phyloP scores from a whole-genome alignment of 495 filamentous ascomycete species.

The Aspergillus baeticus region DNA sequence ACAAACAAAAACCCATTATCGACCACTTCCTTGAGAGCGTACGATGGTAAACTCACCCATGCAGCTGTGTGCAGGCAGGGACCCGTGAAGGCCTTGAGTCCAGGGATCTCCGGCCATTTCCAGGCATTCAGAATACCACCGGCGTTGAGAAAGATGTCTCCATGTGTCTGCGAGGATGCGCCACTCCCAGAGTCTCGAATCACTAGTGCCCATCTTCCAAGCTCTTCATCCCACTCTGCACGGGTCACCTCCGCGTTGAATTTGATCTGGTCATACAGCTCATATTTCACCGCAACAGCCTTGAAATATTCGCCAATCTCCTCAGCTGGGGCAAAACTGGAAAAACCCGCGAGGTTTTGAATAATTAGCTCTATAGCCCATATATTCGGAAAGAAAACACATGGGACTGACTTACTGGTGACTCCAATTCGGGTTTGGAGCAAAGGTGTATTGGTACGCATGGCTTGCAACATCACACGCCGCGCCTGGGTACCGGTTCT shows the following conservation, averaged over 20 bases:
- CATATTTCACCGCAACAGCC: conserved; percentile 32
- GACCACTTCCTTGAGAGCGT: too few relatives aligned
- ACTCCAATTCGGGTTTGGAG: conserved; percentile 53
- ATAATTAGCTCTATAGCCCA: too few relatives aligned
- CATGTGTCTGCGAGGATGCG: too few relatives aligned
- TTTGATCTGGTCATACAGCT: conserved; percentile 26
- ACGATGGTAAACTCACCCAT: too few relatives aligned
- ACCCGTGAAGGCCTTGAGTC: conserved; percentile 43
- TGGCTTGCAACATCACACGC: conserved; percentile 46
- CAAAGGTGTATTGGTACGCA: conserved; percentile 58
- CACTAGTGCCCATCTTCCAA: conserved; percentile 25
- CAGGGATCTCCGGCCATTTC: conserved; percentile 30
- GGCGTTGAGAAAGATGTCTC: too few relatives aligned
- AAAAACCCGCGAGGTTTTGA: too few relatives aligned
- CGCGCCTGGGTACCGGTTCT: background rate
- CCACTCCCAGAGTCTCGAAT: too few relatives aligned
- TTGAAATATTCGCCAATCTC: conserved; percentile 44
- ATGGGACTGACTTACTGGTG: too few relatives aligned
- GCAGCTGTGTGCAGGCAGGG: conserved; percentile 46
- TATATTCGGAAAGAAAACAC: too few relatives aligned
- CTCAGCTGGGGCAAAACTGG: conserved; percentile 50
- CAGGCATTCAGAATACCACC: conserved; percentile 45
- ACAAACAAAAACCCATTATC: too few relatives aligned
- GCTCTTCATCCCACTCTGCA: conserved; percentile 24
- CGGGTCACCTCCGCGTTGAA: conserved; percentile 20